Base-by-base conservation (phyloP, 2,329 filamentous ascomycete species). In the Colletotrichum aenigma region DNA sequence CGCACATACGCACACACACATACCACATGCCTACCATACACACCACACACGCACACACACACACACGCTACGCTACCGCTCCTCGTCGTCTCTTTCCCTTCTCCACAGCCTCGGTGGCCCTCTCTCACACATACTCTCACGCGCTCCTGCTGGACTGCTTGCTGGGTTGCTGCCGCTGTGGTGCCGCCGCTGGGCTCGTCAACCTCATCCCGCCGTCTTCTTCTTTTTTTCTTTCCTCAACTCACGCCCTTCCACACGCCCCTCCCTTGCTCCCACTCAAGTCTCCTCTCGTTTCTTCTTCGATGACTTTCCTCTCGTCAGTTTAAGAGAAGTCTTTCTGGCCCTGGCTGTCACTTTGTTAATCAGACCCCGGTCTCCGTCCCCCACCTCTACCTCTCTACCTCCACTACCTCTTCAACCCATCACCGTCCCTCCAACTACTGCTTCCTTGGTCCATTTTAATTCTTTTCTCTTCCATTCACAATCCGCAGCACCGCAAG, bases 401-500 rank as follows among this genome's bases (percentile, higher is more conserved):
- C 73, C 69, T 64, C 66, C 66, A 60, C 75, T 60, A 72, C 76
- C 76, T 77, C 75, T 78, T 77, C 73, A 76, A 77, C 76, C 74
- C 74, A 70, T 72, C 76, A 70, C 66, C 70, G 66, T 75, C 74
- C 73, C 75, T 77, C 75, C 56, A 76, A 71, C 73, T 77, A 68
- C 73, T 66, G 66, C 74, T 71, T 74, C 68, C 71, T 74, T 75
- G 75, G 52, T 76, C 78, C 70, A 72, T 71, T 78, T 78, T 77
- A 76, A 74, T 78, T 77, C 71, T 73, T 78, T 76, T 77, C 73
- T 75, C 70, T 79, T 76, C 78, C 76, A 77, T 77, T 76, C 76
- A 68, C 76, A 69, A 64, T 64, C 79, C 82, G 79, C 79, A 80
- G 74, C 78, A 78, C 79, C 80, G 82, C 84, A 82, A 80, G 79